Evolutionary conservation across 2,329 filamentous ascomycete species (phyloP).

Genomic region (Pseudogymnoascus sp.): DNA sequence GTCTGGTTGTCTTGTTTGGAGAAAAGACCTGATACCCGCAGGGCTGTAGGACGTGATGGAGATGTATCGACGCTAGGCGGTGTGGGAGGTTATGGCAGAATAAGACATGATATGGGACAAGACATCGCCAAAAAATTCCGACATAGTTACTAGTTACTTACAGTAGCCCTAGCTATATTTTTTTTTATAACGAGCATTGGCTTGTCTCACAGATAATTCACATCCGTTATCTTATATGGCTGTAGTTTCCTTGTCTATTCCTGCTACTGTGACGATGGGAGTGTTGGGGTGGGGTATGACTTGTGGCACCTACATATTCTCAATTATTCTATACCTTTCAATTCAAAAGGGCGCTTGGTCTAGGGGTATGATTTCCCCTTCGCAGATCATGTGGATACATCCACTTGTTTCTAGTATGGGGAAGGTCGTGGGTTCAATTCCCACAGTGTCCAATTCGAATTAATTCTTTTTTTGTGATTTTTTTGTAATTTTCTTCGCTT

Average conservation of each 20-base stretch:
- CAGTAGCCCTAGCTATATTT: neutral
- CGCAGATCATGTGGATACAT: neutral
- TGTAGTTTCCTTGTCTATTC: neutral
- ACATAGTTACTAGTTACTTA: neutral
- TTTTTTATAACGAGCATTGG: neutral
- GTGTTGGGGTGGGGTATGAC: no score
- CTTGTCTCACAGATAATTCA: neutral
- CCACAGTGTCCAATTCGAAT: neutral
- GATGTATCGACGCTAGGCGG: neutral
- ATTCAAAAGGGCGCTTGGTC: slow-evolving; percentile 5
- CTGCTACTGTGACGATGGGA: neutral
- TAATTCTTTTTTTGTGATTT: neutral
- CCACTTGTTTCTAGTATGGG: neutral
- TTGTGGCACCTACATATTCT: neutral
- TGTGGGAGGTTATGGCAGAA: neutral
- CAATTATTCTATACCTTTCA: neutral
- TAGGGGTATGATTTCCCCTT: slow-evolving; percentile 8
- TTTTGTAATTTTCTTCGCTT: neutral
- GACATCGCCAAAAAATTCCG: neutral
- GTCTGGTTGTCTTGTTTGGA: neutral
- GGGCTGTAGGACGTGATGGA: neutral
- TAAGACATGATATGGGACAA: neutral
- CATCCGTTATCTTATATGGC: neutral
- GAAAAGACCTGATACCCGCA: neutral
- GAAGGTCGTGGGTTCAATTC: slow-evolving; percentile 7